Evolutionary conservation across 805 yeast species (phyloP), one percentile per base, ranked within the genome.

Genomic region (Cyberlindnera meyerae): DNA sequence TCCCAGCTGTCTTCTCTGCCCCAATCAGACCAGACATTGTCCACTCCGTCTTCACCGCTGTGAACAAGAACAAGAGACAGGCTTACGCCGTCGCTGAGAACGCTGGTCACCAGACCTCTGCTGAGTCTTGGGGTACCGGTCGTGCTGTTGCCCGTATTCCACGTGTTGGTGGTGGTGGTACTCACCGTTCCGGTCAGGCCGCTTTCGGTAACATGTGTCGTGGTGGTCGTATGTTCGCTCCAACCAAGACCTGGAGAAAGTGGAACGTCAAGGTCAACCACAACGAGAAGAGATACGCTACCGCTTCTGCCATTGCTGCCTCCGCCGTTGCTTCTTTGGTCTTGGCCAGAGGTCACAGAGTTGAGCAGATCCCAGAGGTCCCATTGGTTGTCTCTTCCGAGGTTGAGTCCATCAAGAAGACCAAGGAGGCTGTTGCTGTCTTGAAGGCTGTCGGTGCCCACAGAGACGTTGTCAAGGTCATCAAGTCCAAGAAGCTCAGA

Each of bases 181-280:
- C 98, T 71, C 96, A 88, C 94, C 89, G 98, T 77, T 78, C 97
- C 55, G 98, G 98, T 73, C 98, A 93, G 77, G 98, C 88, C 73
- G 98, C 98, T 70, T 93, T 93, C 82, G 98, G 98, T 83, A 93
- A 93, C 93, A 93, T 93, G 98, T 93, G 98, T 82, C 90, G 98
- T 76, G 97, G 97, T 73, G 98, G 98, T 79, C 95, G 98, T 77
- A 93, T 93, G 97, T 93, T 93, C 68, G 97, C 98, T 73, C 98
- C 98, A 72, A 93, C 98, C 74, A 93, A 93, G 82, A 89, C 95
- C 74, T 93, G 98, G 98, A 88, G 98, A 85, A 90, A 82, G 78
- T 93, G 98, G 98, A 95, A 93, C 88, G 95, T 93, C 66, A 93
- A 89, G 83, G 96, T 93, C 66, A 93, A 93, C 96, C 96, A 88